Percentiles rank a stretch among this genome's conserved stretches.
Evolutionary conservation across 805 yeast species (phyloP).

Genomic region (Wickerhamiella nectarea): DNA sequence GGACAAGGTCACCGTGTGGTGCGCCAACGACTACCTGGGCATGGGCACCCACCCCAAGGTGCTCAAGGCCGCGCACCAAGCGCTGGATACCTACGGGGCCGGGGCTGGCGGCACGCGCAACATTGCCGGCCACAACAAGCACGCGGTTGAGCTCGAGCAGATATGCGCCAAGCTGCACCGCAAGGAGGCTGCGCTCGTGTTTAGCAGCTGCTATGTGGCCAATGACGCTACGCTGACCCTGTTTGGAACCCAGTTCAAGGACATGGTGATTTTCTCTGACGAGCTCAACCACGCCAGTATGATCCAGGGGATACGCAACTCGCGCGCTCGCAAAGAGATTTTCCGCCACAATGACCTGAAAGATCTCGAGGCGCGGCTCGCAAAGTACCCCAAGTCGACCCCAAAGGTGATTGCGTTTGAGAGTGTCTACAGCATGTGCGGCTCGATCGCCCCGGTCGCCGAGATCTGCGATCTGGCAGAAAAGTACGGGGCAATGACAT

Average conservation of each 20-base stretch:
- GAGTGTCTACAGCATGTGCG: conserved; percentile 96
- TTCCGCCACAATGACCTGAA: conserved; percentile 81
- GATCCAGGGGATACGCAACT: conserved; percentile 91
- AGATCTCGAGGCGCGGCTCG: conserved; percentile 68
- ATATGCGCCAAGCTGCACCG: conserved; percentile 83
- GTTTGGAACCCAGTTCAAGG: conserved; percentile 80
- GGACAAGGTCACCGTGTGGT: conserved; percentile 96
- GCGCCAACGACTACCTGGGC: conserved; percentile 94
- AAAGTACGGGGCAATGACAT: conserved; percentile 92
- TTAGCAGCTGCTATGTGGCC: conserved; percentile 91
- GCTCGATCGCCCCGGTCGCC: conserved; percentile 88
- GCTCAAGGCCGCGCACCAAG: conserved; percentile 57
- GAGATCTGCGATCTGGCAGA: conserved; percentile 91
- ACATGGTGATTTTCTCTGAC: conserved; percentile 84
- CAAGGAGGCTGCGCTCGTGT: conserved; percentile 89
- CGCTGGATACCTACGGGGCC: conserved; percentile 82
- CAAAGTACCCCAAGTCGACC: conserved; percentile 65
- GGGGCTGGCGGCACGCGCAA: conserved; percentile 99
- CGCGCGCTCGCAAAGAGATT: conserved; percentile 74
- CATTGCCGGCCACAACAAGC: conserved; percentile 92
- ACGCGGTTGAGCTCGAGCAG: conserved; percentile 76
- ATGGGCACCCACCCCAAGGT: conserved; percentile 77
- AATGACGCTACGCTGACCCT: conserved; percentile 89
- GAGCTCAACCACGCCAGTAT: conserved; percentile 93
- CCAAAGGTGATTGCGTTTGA: conserved; percentile 97